A percentile compares a stretch with the other conserved stretches of the same genome.
Evolutionary conservation across 257 asterid species (phyloP).

Genomic region (Leptodermis oblonga): DNA sequence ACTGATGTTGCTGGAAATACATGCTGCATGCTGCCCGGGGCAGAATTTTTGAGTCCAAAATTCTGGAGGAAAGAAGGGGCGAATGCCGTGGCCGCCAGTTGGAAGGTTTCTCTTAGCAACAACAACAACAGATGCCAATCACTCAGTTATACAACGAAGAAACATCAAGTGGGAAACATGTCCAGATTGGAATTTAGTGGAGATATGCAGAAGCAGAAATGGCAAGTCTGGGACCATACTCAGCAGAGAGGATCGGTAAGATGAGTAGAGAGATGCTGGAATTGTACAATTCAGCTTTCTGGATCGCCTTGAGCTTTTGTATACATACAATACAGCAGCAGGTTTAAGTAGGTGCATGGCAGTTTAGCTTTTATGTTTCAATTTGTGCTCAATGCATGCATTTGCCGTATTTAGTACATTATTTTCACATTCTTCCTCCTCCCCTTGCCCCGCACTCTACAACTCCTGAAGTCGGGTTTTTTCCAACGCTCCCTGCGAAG

Average conservation of each 20-base stretch:
- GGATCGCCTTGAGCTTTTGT: conserved; percentile 13
- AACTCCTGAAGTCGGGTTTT: no score
- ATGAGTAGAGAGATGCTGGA: conserved; percentile 15
- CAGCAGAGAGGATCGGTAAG: conserved; percentile 13
- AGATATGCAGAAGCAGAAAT: conserved; percentile 5
- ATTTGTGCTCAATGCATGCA: conserved; percentile 1
- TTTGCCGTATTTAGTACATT: not conserved
- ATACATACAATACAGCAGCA: conserved; percentile 19
- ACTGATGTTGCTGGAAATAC: conserved; percentile 31
- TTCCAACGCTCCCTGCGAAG: no score
- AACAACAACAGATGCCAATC: conserved; percentile 32
- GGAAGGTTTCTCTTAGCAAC: conserved; percentile 26
- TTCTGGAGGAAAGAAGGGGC: conserved; percentile 65
- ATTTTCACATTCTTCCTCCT: not conserved
- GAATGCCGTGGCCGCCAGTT: conserved; percentile 21
- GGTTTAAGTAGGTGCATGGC: conserved; percentile 16
- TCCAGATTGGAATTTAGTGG: not conserved
- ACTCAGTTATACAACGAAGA: conserved; percentile 3
- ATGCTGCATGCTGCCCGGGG: conserved; percentile 55
- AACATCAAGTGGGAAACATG: conserved; percentile 11
- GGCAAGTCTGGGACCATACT: conserved; percentile 20
- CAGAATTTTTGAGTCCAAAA: conserved; percentile 69
- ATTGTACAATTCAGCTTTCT: conserved; percentile 7
- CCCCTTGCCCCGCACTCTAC: no score
- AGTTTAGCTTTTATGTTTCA: not conserved